A percentile compares a stretch with the other conserved stretches of the same genome.
Conservation (phyloP, 129 eudicot genomes). For the Pittosporum tobira region DNA sequence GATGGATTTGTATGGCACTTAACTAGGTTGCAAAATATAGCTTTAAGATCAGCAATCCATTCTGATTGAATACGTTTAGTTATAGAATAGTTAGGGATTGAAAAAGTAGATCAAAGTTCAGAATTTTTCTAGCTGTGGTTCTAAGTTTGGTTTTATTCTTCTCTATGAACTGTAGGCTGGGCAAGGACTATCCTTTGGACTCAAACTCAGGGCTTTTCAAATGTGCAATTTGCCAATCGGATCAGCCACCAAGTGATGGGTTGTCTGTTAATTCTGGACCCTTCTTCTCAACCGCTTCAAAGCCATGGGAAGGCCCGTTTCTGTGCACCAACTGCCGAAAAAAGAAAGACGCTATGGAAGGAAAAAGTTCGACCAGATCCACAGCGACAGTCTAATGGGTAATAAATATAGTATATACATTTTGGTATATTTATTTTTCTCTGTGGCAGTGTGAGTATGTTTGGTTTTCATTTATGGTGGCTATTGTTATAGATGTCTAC, state of each 20-base stretch:
- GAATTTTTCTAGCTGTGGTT: not conserved
- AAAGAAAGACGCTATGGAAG: conserved; percentile 99
- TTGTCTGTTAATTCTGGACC: conserved; percentile 56
- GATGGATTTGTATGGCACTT: too few species aligned
- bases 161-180: conserved; percentile 59
- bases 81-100: too few species aligned
- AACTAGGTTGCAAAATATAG: too few species aligned
- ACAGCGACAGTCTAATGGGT: conserved; percentile 37
- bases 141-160: not conserved
- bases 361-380: conserved; percentile 45
- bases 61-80: too few species aligned
- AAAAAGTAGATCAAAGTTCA: too few species aligned
- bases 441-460: conserved; percentile 55
- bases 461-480: conserved; percentile 22
- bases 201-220: conserved; percentile 62
- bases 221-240: conserved; percentile 92
- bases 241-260: conserved; percentile 57
- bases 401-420: conserved; percentile 40
- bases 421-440: conserved; percentile 41
- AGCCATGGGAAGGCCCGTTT: conserved; percentile 84
- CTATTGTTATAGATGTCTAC: conserved; percentile 25
- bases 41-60: too few species aligned
- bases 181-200: conserved; percentile 58
- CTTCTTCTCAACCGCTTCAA: conserved; percentile 51
- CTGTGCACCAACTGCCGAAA: conserved; percentile 70